Base-by-base conservation (phyloP, 129 eudicot species). In the Chrysanthemum seticuspe region DNA sequence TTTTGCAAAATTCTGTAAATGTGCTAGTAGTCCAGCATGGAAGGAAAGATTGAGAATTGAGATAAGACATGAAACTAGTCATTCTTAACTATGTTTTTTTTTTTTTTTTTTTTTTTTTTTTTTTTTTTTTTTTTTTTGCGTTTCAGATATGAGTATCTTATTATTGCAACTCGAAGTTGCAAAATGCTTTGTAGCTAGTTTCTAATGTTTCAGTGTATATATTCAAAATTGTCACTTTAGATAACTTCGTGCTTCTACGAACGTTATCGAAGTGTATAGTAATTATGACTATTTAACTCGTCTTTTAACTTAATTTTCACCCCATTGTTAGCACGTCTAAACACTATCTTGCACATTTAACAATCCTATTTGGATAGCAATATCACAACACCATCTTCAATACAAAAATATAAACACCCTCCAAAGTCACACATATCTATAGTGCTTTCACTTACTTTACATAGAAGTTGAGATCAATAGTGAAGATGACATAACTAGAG, bases 401-500 rank as follows among this genome's bases (percentile, higher is more conserved):
- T 27, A 61, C 1, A 36, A 13, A 63, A 40, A 40, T 40, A 40
- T 8, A 40, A 40, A 40, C 10, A 6, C 47, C 47, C 47, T 40
- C 10, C 47, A 6, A 36, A 40, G 47, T 40, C 2, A 40, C 47
- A 40, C 10, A 40, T 40, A 8, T 40, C 10, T 40, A 7, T 6
- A 36, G 47, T 40, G 47, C 47, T 13, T 53, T 62, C 21, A 61
- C 25, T 77, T 69, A 53, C 71, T 77, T 70, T 71, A 14, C 71
- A 62, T 61, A 65, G 71, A 29, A 77, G 65, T 13, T 65, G 72
- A 58, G 74, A 70, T 53, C 76, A 72, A 21, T 60, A 36, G 78
- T 65, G 78, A 52, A 72, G 75, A 78, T 52, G 83, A 81, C 68
- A 73, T 64, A 67, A 69, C 70, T 63, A 81, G 76, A 79, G 82